phyloP scores from a whole-genome alignment of 2,329 filamentous ascomycete species.

The Macrophomina phaseolina region DNA sequence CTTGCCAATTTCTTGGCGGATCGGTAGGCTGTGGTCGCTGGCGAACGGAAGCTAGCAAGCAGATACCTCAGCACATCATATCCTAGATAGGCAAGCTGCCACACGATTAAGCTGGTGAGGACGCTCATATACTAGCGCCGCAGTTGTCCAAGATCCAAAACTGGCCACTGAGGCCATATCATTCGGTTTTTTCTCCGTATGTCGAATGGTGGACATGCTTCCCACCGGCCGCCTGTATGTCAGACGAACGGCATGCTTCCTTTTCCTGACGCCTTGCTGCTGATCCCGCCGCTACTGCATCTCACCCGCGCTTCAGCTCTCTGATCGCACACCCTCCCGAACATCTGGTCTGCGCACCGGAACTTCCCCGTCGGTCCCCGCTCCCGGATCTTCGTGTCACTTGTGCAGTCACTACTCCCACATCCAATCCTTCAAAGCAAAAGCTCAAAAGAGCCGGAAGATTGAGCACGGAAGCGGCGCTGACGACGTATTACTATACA shows the following conservation, averaged over 20 bases:
- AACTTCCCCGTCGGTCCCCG: slow-evolving; percentile 14
- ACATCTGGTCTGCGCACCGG: neutral
- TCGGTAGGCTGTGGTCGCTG: neutral
- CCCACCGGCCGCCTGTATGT: slow-evolving; percentile 5
- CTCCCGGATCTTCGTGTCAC: slow-evolving; percentile 9
- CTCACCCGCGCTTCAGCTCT: neutral
- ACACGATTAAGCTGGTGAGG: neutral
- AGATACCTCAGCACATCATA: neutral
- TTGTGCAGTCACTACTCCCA: neutral
- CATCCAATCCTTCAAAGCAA: neutral
- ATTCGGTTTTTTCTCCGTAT: neutral
- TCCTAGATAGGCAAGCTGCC: slow-evolving; percentile 1
- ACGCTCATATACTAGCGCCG: neutral
- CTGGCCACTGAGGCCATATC: neutral
- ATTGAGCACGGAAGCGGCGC: neutral
- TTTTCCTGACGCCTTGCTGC: slow-evolving; percentile 4
- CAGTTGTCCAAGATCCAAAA: neutral
- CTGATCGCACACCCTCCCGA: neutral
- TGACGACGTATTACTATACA: neutral
- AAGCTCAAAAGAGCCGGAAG: neutral
- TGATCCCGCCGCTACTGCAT: slow-evolving; percentile 18
- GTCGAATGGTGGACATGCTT: neutral
- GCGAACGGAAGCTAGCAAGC: neutral
- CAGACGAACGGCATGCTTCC: slow-evolving; percentile 8
- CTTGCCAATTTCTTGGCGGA: neutral